Base-by-base conservation (phyloP, 176 grass and related monocot species). In the Rhynchospora breviuscula region DNA sequence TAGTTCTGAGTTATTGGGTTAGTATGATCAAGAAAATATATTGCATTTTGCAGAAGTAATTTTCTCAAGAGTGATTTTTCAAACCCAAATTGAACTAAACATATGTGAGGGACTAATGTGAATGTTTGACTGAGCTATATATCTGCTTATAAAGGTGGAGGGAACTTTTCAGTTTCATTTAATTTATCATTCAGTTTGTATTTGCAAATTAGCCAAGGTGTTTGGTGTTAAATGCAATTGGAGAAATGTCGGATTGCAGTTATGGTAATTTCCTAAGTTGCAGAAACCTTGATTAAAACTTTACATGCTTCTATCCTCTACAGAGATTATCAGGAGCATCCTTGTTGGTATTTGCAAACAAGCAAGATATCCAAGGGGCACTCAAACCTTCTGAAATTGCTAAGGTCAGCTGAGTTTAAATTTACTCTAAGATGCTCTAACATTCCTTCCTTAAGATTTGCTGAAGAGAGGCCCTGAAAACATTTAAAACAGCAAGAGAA, bases 281-380 rank as follows among this genome's bases (percentile, higher is more conserved):
- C 25, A 57, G 31, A 78, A 53, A 78, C 6, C 14, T 57, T 56
- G 51, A 10, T 56, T 31, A 57, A 57, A 77, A 78, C 51, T 44
- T 78, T 5, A 33, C 12, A 31, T 78, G 2, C 23, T 52, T 77
- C 6, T 78, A 21, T 78, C 51, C 51, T 33, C 48, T 46, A 81
- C 89, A 94, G 95, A 94, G 90, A 84, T 63, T 98, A 86, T 87
- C 88, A 7, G 95, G 95, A 65, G 86, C 95, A 73, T 98, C 95
- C 13, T 92, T 94, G 62, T 84, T 98, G 86, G 86, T 98, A 62
- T 98, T 94, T 93, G 95, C 95, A 87, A 94, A 98, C 87, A 98
- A 98, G 69, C 95, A 94, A 90, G 95, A 94, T 72, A 98, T 98
- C 61, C 95, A 94, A 74, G 95, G 95, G 82, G 90, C 92, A 74